These are phyloP conservation scores for Casuarina equisetifolia DNA, from an alignment of 306 rosid species.

Conservation along the genomic window DNA sequence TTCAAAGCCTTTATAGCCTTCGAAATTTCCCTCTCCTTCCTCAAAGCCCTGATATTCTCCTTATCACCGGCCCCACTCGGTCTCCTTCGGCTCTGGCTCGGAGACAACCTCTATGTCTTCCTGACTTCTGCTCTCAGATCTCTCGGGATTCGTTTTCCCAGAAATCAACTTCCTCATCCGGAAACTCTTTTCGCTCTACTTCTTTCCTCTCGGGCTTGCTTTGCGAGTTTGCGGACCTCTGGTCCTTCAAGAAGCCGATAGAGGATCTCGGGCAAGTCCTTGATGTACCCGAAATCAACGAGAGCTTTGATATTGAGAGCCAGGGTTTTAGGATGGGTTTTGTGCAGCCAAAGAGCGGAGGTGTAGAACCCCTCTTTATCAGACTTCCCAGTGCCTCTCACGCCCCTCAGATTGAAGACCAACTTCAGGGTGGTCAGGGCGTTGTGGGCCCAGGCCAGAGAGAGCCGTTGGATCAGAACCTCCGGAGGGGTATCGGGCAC, in stretches of 20 bases:
- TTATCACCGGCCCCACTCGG: not conserved
- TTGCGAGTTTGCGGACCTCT: not conserved
- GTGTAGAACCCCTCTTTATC: slow-evolving; percentile 12
- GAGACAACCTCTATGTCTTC: not conserved
- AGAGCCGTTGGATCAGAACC: not conserved
- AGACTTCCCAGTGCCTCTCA: slow-evolving; percentile 20
- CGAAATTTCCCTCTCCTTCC: slow-evolving; percentile 5
- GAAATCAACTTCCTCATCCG: not conserved
- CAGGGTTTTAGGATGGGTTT: slow-evolving; percentile 12
- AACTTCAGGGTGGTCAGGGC: slow-evolving; percentile 11
- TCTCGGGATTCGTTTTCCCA: not conserved
- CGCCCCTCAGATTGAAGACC: slow-evolving; percentile 17
- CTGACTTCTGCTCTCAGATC: not conserved
- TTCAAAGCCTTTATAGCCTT: slow-evolving; percentile 12
- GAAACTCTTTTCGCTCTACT: not conserved
- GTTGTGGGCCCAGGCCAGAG: slow-evolving; percentile 13
- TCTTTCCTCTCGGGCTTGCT: not conserved
- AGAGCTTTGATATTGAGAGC: slow-evolving; percentile 4
- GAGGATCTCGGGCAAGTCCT: slow-evolving; percentile 18
- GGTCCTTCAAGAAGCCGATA: not conserved
- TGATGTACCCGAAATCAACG: slow-evolving; percentile 7
- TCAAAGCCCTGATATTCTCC: slow-evolving; percentile 2
- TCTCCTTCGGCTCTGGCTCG: not conserved
- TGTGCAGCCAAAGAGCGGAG: slow-evolving; percentile 15
- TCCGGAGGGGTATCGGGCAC: slow-evolving; percentile 13